phyloP scores from a whole-genome alignment of 1,284 basidiomycete species.

The Sporisorium exsertum region DNA sequence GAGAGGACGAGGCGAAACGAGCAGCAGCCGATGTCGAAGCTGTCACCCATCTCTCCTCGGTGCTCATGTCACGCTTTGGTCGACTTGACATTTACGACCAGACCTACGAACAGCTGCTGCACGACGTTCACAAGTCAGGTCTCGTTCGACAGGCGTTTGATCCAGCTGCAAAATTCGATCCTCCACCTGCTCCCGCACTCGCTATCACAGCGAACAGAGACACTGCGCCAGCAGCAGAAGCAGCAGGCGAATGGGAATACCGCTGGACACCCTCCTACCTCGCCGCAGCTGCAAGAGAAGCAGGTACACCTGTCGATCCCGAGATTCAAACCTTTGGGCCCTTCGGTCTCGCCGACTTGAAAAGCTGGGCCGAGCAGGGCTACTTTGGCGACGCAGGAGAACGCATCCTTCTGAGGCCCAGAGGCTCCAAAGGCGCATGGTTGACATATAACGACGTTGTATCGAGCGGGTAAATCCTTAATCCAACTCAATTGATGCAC shows the following conservation, averaged over 20 bases:
- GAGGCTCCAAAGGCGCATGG: slow-evolving; percentile 35
- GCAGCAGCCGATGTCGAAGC: slow-evolving; percentile 48
- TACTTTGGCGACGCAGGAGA: slow-evolving; percentile 63
- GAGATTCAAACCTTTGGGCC: slow-evolving; percentile 63
- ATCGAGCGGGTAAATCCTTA: not conserved
- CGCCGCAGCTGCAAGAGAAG: slow-evolving; percentile 43
- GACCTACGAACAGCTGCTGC: slow-evolving; percentile 61
- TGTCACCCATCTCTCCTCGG: slow-evolving; percentile 59
- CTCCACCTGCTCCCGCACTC: not conserved
- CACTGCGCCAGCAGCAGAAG: not conserved
- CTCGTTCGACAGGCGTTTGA: slow-evolving; percentile 64
- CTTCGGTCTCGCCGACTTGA: slow-evolving; percentile 48
- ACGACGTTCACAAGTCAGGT: slow-evolving; percentile 56
- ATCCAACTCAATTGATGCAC: too few relatives aligned
- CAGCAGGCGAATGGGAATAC: slow-evolving; percentile 55
- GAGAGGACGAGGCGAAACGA: slow-evolving; percentile 5
- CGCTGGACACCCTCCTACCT: slow-evolving; percentile 64
- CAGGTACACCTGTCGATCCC: slow-evolving; percentile 36
- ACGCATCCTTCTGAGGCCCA: slow-evolving; percentile 53
- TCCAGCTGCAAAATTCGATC: slow-evolving; percentile 47
- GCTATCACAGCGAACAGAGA: not conserved
- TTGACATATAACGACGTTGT: slow-evolving; percentile 17
- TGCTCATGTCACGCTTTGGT: slow-evolving; percentile 63
- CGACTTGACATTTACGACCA: slow-evolving; percentile 66
- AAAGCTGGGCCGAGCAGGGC: slow-evolving; percentile 56